phyloP scores from a whole-genome alignment of 371 early-diverging fungal genomes.

The Lichtheimia corymbifera region DNA sequence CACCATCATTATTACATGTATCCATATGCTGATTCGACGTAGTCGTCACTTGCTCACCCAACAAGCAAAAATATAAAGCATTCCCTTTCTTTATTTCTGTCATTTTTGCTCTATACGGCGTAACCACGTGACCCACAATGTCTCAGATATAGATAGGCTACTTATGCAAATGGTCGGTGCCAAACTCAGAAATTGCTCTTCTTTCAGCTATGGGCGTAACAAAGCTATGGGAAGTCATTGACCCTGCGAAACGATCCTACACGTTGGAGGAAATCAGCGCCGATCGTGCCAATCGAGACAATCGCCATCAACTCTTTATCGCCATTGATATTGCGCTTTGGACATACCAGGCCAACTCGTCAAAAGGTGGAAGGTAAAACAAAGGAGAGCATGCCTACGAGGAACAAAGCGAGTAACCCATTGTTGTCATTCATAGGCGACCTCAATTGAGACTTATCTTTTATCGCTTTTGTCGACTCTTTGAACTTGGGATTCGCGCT shows the following conservation, averaged over 20 bases:
- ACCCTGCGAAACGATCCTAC: conserved; percentile 41
- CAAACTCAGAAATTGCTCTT: not conserved
- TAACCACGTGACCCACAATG: no score
- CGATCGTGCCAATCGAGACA: conserved; percentile 14
- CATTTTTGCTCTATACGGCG: no score
- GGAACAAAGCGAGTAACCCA: not conserved
- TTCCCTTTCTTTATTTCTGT: no score
- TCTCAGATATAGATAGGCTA: no score
- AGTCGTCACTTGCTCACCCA: no score
- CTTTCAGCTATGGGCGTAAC: conserved; percentile 15
- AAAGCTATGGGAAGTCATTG: conserved; percentile 17
- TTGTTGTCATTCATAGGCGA: conserved; percentile 10
- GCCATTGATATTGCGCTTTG: conserved; percentile 44
- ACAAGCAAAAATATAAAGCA: no score
- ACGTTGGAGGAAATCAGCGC: conserved; percentile 88
- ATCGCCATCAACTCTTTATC: conserved; percentile 17
- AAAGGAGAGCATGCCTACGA: not conserved
- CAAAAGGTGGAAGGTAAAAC: conserved; percentile 30
- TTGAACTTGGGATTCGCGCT: conserved; percentile 36
- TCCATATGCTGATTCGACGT: no score
- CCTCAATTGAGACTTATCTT: conserved; percentile 31
- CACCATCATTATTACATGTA: no score
- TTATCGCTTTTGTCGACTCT: conserved; percentile 31
- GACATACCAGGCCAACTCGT: conserved; percentile 25
- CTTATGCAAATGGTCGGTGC: no score